Evolutionary conservation across 176 grass and related monocot genomes (phyloP), one percentile per base, ranked within the genome.

Genomic region (Sorghum bicolor): DNA sequence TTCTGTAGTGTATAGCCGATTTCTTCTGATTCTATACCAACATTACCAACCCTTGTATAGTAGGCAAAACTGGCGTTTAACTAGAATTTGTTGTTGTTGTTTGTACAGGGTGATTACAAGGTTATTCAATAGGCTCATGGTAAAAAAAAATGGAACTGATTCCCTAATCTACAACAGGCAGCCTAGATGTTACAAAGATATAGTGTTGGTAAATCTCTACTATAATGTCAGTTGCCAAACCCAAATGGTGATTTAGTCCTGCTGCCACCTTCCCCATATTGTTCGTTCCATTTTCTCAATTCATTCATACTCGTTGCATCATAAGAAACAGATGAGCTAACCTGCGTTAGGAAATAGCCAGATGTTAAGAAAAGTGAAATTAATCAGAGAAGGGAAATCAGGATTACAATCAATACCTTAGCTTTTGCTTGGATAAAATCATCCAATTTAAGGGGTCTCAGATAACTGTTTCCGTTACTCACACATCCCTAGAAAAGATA

Each of bases 361-460:
- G 43, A 67, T 20, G 28, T 90, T 58, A 75, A 33, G 67, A 43
- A 30, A 31, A 70, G 30, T 64, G 24, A 3, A 25, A 67, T 63
- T 61, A 40, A 22, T 7, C 31, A n/a, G 48, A 45, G 52, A 30
- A 80, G 9, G 14, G 39, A 26, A 24, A 71, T 50, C 9, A 32
- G 39, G 67, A 43, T 70, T 53, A 75, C 2, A 11, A 70, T 98
- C 4, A 6, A 71, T 98, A 98, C 93, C 93, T 98, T 95, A 11
- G 86, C 86, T 90, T 96, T 99, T 47, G 96, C 96, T 83, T 92
- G 73, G 84, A 99, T 92, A 79, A 99, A 99, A 87, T 96, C 93
- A 72, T 94, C 87, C 64, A 99, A 80, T 81, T 80, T 88, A 78
- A 99, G 85, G 30, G 88, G 65, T 78, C 93, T 93, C 57, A 99